Percentiles rank a stretch among this genome's conserved stretches.
These are phyloP conservation scores for Podospora pseudocomata DNA, from an alignment of 495 filamentous ascomycete genomes.

Conservation along the genomic window DNA sequence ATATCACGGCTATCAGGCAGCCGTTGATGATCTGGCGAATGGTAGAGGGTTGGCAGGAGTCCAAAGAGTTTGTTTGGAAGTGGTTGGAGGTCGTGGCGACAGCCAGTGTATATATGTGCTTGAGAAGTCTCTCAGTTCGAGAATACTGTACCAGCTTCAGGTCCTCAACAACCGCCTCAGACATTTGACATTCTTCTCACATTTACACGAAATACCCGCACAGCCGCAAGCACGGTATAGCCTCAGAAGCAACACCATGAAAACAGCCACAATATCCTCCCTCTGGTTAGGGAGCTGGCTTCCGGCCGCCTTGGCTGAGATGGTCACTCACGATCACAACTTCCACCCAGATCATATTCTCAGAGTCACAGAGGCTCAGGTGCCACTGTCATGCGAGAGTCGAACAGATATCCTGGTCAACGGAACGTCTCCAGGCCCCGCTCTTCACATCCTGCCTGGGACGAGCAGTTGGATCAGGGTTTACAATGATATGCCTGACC, in stretches of 20 bases:
- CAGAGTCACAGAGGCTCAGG: constrained; percentile 38
- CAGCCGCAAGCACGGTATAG: background rate
- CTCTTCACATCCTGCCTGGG: constrained; percentile 46
- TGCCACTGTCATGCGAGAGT: constrained; percentile 42
- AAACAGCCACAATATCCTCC: background rate
- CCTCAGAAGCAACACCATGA: constrained; percentile 11
- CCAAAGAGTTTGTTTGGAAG: background rate
- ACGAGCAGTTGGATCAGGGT: constrained; percentile 55
- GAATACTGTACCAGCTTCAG: background rate
- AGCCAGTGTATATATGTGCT: background rate
- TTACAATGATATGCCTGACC: constrained; percentile 54
- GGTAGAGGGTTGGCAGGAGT: background rate
- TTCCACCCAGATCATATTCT: constrained; percentile 53
- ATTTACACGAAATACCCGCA: background rate
- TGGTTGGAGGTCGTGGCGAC: background rate
- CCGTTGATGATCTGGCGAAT: background rate
- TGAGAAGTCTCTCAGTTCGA: background rate
- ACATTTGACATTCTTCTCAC: background rate
- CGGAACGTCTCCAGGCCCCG: constrained; percentile 51
- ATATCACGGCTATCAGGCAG: background rate
- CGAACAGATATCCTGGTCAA: constrained; percentile 50
- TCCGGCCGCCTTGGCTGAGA: constrained; percentile 2
- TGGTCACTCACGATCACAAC: constrained; percentile 33
- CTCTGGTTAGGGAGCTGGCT: constrained; percentile 13
- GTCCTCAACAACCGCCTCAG: background rate